These are phyloP conservation scores for Pythium inflatum DNA, from an alignment of 352 stramenopile genomes.

Conservation along the genomic window DNA sequence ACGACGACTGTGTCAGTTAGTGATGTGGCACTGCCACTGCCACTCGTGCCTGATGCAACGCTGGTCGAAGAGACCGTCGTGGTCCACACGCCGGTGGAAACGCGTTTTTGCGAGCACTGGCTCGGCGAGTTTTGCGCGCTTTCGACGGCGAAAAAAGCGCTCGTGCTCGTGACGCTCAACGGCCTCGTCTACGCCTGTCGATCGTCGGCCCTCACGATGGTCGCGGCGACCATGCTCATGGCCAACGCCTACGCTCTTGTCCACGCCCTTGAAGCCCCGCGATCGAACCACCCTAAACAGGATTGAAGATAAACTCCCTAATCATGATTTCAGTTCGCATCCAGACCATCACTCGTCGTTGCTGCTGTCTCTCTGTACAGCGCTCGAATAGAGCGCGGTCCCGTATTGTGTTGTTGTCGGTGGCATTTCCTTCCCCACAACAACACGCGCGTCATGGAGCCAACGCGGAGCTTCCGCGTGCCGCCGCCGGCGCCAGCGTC, in stretches of 20 bases:
- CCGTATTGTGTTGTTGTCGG: no score
- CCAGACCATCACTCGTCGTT: constrained; percentile 8
- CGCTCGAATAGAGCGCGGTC: constrained; percentile 3
- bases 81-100: no score
- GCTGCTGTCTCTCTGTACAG: not conserved
- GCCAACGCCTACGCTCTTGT: constrained; percentile 15
- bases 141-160: constrained; percentile 1
- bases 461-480: constrained; percentile 26
- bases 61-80: no score
- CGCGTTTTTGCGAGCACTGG: constrained; percentile 19
- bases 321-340: no score
- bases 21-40: no score
- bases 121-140: not conserved
- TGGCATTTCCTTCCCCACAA: constrained; percentile 19
- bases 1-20: no score
- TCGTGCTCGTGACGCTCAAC: constrained; percentile 24
- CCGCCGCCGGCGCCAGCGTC: constrained; percentile 10
- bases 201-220: not conserved
- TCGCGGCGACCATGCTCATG: not conserved
- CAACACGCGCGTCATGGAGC: no score
- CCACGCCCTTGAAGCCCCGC: constrained; percentile 13
- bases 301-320: no score
- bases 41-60: no score
- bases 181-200: constrained; percentile 16
- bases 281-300: no score